phyloP scores from a whole-genome alignment of 169 alveolate species.

The Eimeria praecox region DNA sequence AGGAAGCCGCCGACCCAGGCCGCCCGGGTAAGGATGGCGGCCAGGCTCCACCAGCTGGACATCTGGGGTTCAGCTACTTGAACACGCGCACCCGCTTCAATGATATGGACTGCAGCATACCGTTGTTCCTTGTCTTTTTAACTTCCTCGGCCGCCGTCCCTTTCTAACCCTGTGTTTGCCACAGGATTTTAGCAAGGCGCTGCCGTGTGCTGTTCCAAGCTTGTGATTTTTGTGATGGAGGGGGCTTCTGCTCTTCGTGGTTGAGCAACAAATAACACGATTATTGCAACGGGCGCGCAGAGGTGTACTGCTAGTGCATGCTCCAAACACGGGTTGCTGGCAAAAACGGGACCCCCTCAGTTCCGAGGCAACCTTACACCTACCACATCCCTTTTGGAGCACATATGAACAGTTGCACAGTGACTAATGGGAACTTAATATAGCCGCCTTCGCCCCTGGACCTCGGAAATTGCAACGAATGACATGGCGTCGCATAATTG shows the following conservation, averaged over 20 bases:
- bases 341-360: constrained; percentile 28
- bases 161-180: neutral
- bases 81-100: constrained; percentile 1
- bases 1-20: constrained; percentile 80
- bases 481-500: constrained; percentile 56
- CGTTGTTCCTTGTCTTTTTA: neutral
- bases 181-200: neutral
- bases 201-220: neutral
- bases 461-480: neutral
- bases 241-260: neutral
- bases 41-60: constrained; percentile 76
- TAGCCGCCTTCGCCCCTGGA: constrained; percentile 21
- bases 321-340: neutral
- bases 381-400: constrained; percentile 37
- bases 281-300: neutral
- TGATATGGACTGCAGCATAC: constrained; percentile 2
- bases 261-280: neutral
- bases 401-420: neutral
- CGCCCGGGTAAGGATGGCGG: constrained; percentile 76
- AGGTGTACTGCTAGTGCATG: constrained; percentile 20
- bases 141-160: constrained; percentile 10
- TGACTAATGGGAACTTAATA: neutral
- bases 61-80: constrained; percentile 43
- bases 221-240: neutral
- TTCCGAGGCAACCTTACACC: constrained; percentile 1